Evolutionary conservation across 2,329 filamentous ascomycete genomes (phyloP), one percentile per base, ranked within the genome.

Genomic region (Microcyclospora pomicola): DNA sequence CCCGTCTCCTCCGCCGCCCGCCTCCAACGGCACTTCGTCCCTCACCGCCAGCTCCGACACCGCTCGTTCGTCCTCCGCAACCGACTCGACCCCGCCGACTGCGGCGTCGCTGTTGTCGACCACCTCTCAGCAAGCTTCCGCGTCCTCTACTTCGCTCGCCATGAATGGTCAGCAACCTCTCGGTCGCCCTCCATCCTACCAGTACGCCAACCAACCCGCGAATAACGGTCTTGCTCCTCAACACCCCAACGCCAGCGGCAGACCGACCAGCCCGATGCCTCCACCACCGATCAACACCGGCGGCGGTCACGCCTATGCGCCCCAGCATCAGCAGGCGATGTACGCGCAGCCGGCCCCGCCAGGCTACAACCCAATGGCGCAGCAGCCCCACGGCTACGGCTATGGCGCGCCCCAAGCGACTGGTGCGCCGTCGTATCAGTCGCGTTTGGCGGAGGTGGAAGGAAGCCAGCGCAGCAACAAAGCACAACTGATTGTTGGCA

Each of bases 401-500:
- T 42, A 42, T 24, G 40, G 40, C 33, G 37, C 37, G 6, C 31
- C 37, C n/a, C 37, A 36, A 15, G 33, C 33, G 3, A 15, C 14
- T 6, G 30, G 30, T 6, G 33, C n/a, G 6, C 33, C 33, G 14
- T 35, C 36, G 28, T 41, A 41, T 29, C 46, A 42, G 27, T 40
- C 45, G 15, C 35, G 39, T 9, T 39, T 49, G 12, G 54, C 52
- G 27, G 88, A 96, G 62, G 82, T 93, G 28, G 85, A 94, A 53
- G 87, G 83, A 42, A 83, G 79, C 52, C 85, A 80, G 54, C 77
- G 84, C 59, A 93, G 80, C 67, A 95, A 95, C 67, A 95, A 95
- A 69, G 83, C 91, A 37, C 91, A 96, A 68, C 71, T 98, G 54
- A 98, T 98, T 61, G 91, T 98, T 39, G 91, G 91, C 49, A 96